Evolutionary conservation across 176 grass and related monocot genomes (phyloP), one percentile per base, ranked within the genome.

Genomic region (Paspalum notatum): DNA sequence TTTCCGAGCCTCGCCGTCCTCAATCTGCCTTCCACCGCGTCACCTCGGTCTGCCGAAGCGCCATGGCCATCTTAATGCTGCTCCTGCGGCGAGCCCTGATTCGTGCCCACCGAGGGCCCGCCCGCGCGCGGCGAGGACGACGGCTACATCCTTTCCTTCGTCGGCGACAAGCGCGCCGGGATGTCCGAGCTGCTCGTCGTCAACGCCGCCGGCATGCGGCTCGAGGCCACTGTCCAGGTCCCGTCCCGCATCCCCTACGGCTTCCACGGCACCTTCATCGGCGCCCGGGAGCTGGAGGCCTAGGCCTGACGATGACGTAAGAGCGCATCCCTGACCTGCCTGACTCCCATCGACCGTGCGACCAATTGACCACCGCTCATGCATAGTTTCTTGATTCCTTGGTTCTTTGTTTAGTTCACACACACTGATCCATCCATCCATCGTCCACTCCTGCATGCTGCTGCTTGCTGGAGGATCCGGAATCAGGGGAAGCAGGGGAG

Each of bases 241-340:
- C 94, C 91, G 2, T 94, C 94, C 0, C 87, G 94, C 0, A 91
- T 97, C 1, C 94, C 94, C 4, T 97, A 97, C 26, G 94, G 94
- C n/a, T 97, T 97, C 90, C 94, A 97, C 42, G 94, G 94, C 53
- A 94, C 94, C 16, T 97, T 97, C 71, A 83, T 97, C 79, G 59
- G 72, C 47, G 77, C 85, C 6, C 18, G 25, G 9, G 91, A 94
- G 59, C 68, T 97, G 39, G 77, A 88, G 0, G 61, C 87, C 15
- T 89, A 97, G 90, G 85, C 81, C 38, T 93, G 42, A 56, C n/a
- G n/a, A n/a, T n/a, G n/a, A n/a, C n/a, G n/a, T n/a, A n/a, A n/a
- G n/a, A n/a, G n/a, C n/a, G n/a, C n/a, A n/a, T n/a, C n/a, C n/a
- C n/a, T n/a, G n/a, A n/a, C n/a, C n/a, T n/a, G n/a, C 54, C 24